Percentiles rank a stretch among this genome's conserved stretches.
Evolutionary conservation across 768 basidiomycete species (phyloP).

Genomic region (Leccinum truebloodii): DNA sequence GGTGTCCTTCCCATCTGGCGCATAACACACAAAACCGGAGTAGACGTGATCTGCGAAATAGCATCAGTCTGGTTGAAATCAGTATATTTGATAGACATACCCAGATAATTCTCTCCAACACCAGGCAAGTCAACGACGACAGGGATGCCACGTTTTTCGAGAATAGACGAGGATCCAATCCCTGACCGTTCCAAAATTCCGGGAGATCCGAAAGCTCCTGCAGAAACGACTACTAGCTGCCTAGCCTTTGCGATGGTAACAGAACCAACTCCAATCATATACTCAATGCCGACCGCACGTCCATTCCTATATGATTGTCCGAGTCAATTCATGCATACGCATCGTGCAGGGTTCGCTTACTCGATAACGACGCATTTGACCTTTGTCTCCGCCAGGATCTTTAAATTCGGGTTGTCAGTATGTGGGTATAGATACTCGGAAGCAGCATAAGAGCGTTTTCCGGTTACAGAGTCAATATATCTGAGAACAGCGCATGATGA

Average conservation of each 20-base stretch:
- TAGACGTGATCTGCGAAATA: not conserved
- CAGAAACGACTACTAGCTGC: conserved; percentile 5
- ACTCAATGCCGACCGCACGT: conserved; percentile 8
- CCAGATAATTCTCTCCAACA: conserved; percentile 9
- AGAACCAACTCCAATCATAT: not conserved
- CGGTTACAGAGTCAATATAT: conserved; percentile 4
- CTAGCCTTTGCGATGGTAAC: not conserved
- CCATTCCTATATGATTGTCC: not conserved
- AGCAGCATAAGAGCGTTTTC: conserved; percentile 7
- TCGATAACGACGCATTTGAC: conserved; percentile 9
- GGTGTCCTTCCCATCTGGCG: not conserved
- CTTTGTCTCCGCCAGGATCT: not conserved
- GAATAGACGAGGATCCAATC: conserved; percentile 1
- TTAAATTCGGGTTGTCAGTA: not conserved
- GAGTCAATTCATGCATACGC: not conserved
- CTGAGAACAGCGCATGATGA: not conserved
- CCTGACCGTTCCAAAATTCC: conserved; percentile 12
- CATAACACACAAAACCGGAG: not conserved
- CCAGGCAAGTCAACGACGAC: conserved; percentile 4
- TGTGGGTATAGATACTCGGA: conserved; percentile 6
- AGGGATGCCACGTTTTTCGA: not conserved
- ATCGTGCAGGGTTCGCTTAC: not conserved
- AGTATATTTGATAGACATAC: not conserved
- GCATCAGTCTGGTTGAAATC: not conserved
- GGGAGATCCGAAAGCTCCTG: conserved; percentile 8